Conservation (phyloP, 768 basidiomycete genomes). For the Leccinum rimulosum region DNA sequence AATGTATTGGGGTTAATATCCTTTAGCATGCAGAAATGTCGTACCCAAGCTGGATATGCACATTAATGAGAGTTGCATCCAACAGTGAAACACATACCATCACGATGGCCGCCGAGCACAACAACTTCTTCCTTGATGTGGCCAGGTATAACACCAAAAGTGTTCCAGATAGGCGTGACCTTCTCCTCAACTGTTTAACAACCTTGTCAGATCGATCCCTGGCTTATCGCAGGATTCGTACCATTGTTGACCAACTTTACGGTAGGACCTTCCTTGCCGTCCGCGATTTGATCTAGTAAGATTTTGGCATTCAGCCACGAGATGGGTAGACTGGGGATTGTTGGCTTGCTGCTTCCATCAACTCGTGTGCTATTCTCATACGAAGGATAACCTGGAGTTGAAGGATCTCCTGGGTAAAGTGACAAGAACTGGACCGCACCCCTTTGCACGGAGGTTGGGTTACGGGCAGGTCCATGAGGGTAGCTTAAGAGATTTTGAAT, state of each 20-base stretch:
- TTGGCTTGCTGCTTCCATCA: slow-evolving; percentile 61
- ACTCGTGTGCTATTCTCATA: slow-evolving; percentile 76
- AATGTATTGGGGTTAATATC: slow-evolving; percentile 2
- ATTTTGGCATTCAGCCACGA: slow-evolving; percentile 81
- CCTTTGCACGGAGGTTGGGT: slow-evolving; percentile 80
- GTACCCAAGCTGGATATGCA: slow-evolving; percentile 24
- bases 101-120: slow-evolving; percentile 84
- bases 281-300: slow-evolving; percentile 49
- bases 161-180: slow-evolving; percentile 91
- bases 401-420: slow-evolving; percentile 72
- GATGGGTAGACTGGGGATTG: slow-evolving; percentile 86
- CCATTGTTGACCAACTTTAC: slow-evolving; percentile 58
- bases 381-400: slow-evolving; percentile 85
- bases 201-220: neutral
- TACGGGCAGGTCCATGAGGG: slow-evolving; percentile 85
- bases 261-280: slow-evolving; percentile 35
- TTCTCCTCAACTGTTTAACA: slow-evolving; percentile 60
- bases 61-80: slow-evolving; percentile 6
- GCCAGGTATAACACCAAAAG: slow-evolving; percentile 82
- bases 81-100: slow-evolving; percentile 50
- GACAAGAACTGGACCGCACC: slow-evolving; percentile 79
- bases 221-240: slow-evolving; percentile 20
- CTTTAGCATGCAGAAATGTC: neutral
- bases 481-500: slow-evolving; percentile 15
- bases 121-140: slow-evolving; percentile 83